phyloP scores from a whole-genome alignment of 2,329 filamentous ascomycete species.

The Fusarium annulatum region DNA sequence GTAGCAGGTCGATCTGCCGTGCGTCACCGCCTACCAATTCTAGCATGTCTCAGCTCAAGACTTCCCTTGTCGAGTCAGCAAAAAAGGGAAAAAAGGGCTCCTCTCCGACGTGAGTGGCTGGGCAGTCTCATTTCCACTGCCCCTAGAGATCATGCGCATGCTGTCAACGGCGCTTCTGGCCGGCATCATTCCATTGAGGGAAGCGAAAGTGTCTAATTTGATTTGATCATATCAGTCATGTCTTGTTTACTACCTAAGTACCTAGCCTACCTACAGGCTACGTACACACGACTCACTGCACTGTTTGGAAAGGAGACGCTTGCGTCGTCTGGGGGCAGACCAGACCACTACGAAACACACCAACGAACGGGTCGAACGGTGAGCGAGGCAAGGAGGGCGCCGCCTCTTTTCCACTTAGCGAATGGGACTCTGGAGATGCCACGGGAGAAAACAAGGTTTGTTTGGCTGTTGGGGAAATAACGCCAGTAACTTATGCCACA shows the following conservation, averaged over 20 bases:
- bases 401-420: constrained; percentile 20
- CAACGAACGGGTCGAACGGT: constrained; percentile 31
- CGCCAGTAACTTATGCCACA: constrained; percentile 4
- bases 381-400: constrained; percentile 15
- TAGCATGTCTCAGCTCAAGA: not conserved
- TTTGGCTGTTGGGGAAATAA: constrained; percentile 6
- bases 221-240: constrained; percentile 10
- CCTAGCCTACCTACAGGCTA: not conserved
- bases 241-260: not conserved
- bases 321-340: constrained; percentile 23
- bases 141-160: constrained; percentile 20
- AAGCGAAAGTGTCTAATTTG: constrained; percentile 38
- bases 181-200: constrained; percentile 15
- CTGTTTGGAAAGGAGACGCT: constrained; percentile 34
- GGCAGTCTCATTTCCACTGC: constrained; percentile 31
- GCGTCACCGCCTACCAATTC: constrained; percentile 1
- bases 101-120: constrained; percentile 25
- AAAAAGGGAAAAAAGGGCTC: not conserved
- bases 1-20: constrained; percentile 4
- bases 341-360: constrained; percentile 23
- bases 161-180: constrained; percentile 1
- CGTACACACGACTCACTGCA: not conserved
- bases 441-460: constrained; percentile 10
- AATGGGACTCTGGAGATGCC: constrained; percentile 11
- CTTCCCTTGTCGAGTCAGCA: constrained; percentile 17